phyloP scores from a whole-genome alignment of 2,329 filamentous ascomycete genomes.

The Aspergillus ruber region DNA sequence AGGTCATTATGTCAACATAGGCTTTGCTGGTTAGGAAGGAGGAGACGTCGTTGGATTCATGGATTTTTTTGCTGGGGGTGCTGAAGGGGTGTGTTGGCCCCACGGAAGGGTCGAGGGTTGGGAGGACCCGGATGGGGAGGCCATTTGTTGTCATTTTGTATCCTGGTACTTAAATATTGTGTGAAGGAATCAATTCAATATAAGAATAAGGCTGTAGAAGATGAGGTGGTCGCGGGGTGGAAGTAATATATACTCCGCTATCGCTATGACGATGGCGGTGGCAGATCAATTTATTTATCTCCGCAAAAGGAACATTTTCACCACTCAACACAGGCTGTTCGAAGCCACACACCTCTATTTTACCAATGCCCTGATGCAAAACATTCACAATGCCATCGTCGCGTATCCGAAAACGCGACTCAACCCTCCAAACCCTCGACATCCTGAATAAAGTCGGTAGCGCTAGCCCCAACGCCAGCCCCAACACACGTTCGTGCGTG shows the following conservation, averaged over 20 bases:
- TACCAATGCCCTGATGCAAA: too few species aligned
- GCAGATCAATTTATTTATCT: too few species aligned
- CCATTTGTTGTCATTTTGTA: constrained; percentile 7
- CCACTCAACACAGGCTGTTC: background rate
- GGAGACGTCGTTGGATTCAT: constrained; percentile 74
- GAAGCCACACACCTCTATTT: too few species aligned
- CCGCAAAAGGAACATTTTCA: too few species aligned
- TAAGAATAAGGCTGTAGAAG: background rate
- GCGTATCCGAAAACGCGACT: constrained; percentile 10
- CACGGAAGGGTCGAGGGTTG: constrained; percentile 41
- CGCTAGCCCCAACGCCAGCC: background rate
- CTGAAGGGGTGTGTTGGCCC: constrained; percentile 51
- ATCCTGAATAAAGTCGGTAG: constrained; percentile 16
- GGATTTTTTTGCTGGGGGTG: constrained; percentile 70
- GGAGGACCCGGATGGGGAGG: constrained; percentile 31
- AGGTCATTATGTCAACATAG: constrained; percentile 80
- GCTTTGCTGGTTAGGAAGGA: constrained; percentile 74
- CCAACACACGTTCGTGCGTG: constrained; percentile 3
- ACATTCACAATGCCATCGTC: constrained; percentile 5
- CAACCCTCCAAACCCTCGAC: constrained; percentile 12
- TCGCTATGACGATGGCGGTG: background rate
- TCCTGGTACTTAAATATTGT: background rate
- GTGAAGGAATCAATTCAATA: too few species aligned
- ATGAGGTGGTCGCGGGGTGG: background rate
- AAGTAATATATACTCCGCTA: background rate